These are phyloP conservation scores for Colletotrichum lini DNA, from an alignment of 2,329 filamentous ascomycete genomes.

Conservation along the genomic window DNA sequence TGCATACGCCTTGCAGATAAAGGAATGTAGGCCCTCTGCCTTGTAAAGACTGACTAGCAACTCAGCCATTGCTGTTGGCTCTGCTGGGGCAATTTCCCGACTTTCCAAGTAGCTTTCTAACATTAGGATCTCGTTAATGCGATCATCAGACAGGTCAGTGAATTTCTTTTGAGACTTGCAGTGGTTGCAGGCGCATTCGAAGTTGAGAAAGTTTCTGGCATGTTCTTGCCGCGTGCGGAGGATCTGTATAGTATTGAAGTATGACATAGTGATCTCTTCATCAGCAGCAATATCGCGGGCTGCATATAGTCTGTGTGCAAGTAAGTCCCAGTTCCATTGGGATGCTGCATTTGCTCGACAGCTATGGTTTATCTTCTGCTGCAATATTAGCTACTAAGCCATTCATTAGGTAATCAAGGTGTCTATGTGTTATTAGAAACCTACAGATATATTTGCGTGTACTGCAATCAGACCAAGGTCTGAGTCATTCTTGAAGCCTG, in stretches of 20 bases:
- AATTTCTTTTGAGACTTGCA: not conserved
- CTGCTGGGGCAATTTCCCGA: constrained; percentile 5
- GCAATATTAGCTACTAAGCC: not conserved
- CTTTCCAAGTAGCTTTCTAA: not conserved
- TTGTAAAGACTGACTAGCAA: not conserved
- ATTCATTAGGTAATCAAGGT: too few relatives aligned
- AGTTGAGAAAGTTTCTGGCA: rapidly evolving
- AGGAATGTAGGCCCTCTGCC: too few relatives aligned
- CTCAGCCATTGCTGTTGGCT: constrained; percentile 12
- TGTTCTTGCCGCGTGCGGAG: not conserved
- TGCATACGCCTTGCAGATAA: too few relatives aligned
- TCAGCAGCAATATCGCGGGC: constrained; percentile 10
- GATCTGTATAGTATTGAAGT: constrained; percentile 3
- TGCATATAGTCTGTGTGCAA: constrained; percentile 7
- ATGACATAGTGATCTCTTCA: constrained; percentile 25
- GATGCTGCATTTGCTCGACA: constrained; percentile 18
- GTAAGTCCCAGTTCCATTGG: constrained; percentile 1
- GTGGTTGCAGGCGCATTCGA: not conserved
- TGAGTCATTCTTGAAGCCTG: not conserved
- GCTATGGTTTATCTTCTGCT: constrained; percentile 25
- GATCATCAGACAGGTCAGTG: not conserved
- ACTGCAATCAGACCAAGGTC: constrained; percentile 16
- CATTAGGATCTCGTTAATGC: constrained; percentile 3
- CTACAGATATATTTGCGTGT: constrained; percentile 14
- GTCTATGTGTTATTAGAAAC: not conserved